Percentiles rank a stretch among this genome's conserved stretches.
phyloP scores from a whole-genome alignment of 129 eudicot genomes.

The Heracleum sosnowskyi region DNA sequence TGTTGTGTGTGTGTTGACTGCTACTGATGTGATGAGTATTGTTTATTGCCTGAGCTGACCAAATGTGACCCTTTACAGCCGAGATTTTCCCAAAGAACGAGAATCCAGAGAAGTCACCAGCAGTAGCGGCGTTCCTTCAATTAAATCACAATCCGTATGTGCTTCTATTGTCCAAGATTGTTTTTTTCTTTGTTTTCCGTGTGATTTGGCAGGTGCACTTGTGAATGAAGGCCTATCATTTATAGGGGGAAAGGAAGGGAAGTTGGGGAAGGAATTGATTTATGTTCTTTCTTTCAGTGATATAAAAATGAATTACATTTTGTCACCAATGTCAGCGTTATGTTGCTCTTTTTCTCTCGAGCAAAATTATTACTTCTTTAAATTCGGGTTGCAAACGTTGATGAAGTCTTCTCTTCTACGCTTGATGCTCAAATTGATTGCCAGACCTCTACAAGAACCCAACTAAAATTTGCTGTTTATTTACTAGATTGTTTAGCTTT shows the following conservation, averaged over 20 bases:
- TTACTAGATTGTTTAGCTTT: neutral
- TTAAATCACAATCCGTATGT: conserved; percentile 71
- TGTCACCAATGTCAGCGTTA: neutral
- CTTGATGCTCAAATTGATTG: neutral
- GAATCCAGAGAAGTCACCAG: conserved; percentile 65
- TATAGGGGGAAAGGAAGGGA: neutral
- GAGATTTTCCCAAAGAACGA: conserved; percentile 55
- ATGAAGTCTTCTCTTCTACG: neutral
- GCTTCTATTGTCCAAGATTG: conserved; percentile 14
- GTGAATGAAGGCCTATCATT: neutral
- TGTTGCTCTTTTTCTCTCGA: neutral
- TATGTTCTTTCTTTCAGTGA: neutral
- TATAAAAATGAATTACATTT: neutral
- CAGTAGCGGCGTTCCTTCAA: conserved; percentile 39
- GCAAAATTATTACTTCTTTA: neutral
- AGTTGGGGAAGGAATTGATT: conserved; percentile 6
- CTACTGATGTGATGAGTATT: neutral
- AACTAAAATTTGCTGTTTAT: neutral
- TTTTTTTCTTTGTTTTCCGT: conserved; percentile 7
- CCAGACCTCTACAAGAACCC: neutral
- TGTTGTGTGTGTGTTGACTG: neutral
- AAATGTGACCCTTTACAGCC: conserved; percentile 19
- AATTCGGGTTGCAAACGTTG: neutral
- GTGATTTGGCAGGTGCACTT: conserved; percentile 4
- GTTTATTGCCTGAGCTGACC: neutral